phyloP scores from a whole-genome alignment of 805 yeast species.

The Huiozyma sinensis region DNA sequence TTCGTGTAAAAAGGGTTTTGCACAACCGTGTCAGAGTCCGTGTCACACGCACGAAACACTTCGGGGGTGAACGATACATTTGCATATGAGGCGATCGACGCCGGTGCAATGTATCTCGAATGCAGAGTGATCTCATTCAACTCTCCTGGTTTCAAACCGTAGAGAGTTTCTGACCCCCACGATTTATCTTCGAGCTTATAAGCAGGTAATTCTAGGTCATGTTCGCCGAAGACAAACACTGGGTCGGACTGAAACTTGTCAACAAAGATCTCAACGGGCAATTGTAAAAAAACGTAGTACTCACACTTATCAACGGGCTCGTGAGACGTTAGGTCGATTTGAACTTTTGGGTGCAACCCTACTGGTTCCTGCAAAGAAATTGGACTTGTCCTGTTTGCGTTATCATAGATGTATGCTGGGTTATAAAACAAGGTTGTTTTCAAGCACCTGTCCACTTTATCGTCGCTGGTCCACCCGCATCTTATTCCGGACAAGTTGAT shows the following conservation, averaged over 20 bases:
- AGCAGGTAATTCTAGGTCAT: conserved; percentile 47
- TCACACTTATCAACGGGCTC: conserved; percentile 27
- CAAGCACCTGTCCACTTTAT: conserved; percentile 16
- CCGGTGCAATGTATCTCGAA: conserved; percentile 40
- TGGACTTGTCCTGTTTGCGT: neutral
- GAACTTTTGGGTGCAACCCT: conserved; percentile 32
- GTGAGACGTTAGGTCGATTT: conserved; percentile 8
- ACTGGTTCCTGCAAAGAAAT: conserved; percentile 22
- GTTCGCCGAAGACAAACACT: conserved; percentile 39
- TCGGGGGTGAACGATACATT: conserved; percentile 29
- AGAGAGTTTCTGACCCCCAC: conserved; percentile 40
- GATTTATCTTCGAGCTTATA: conserved; percentile 28
- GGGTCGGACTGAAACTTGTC: conserved; percentile 45
- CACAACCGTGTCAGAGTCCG: conserved; percentile 15
- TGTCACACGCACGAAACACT: conserved; percentile 43
- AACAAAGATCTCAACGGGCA: conserved; percentile 40
- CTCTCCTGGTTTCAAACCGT: conserved; percentile 23
- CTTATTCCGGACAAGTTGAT: conserved; percentile 20
- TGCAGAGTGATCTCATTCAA: conserved; percentile 35
- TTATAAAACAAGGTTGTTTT: conserved; percentile 19
- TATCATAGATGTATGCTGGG: conserved; percentile 3
- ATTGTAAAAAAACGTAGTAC: conserved; percentile 32
- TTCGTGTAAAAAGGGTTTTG: conserved; percentile 32
- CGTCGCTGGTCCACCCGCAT: conserved; percentile 18
- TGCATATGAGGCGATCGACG: conserved; percentile 9